Percentiles rank a stretch among this genome's conserved stretches.
Conservation (phyloP, 2,329 filamentous ascomycete species). For the Cyphellophora europaea region DNA sequence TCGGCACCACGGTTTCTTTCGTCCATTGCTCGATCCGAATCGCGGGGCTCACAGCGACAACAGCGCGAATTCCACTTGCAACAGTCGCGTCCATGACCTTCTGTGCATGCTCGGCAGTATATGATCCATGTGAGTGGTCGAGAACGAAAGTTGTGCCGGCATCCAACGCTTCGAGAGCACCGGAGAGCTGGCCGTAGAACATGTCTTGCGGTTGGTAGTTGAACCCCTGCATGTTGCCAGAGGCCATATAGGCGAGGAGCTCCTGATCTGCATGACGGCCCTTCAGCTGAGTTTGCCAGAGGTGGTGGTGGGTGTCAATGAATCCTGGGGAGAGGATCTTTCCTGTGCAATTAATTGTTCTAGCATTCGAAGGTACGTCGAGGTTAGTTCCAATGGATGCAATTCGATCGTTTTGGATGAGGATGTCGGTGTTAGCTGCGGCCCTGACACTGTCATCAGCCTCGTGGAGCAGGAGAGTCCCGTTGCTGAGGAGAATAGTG, state of each 20-base stretch:
- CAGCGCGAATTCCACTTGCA: conserved; percentile 21
- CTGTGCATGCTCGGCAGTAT: conserved; percentile 17
- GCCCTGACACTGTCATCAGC: conserved; percentile 9
- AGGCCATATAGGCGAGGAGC: conserved; percentile 31
- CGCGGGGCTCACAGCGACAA: conserved; percentile 21
- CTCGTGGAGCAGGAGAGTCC: conserved; percentile 11
- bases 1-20: conserved; percentile 10
- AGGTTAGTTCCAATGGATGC: conserved; percentile 6
- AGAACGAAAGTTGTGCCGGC: conserved; percentile 20
- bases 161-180: conserved; percentile 12
- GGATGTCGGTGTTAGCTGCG: conserved; percentile 10
- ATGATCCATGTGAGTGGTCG: conserved; percentile 24
- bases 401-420: conserved; percentile 9
- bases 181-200: conserved; percentile 28
- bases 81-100: conserved; percentile 20
- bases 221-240: conserved; percentile 28
- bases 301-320: conserved; percentile 28
- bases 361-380: conserved; percentile 1
- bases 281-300: conserved; percentile 34
- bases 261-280: conserved; percentile 29
- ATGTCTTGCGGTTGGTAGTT: conserved; percentile 30
- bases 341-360: conserved; percentile 27
- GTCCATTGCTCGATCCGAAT: conserved; percentile 18
- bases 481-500: conserved; percentile 10
- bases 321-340: conserved; percentile 23